Evolutionary conservation across 2,329 filamentous ascomycete species (phyloP).

Genomic region (Pseudogymnoascus sp.): DNA sequence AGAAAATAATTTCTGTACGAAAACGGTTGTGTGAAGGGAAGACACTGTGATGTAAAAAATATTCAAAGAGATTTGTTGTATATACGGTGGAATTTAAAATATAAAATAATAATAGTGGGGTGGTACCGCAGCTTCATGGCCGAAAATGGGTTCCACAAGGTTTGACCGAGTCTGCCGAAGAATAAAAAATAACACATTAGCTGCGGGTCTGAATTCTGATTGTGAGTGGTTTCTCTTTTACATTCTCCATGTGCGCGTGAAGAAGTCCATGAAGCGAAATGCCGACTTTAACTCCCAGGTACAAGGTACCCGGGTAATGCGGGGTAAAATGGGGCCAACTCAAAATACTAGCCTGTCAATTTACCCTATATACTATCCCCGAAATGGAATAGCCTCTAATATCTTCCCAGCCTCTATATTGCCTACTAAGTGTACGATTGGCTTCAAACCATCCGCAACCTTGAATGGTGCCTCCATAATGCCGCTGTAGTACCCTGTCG

Average conservation of each 20-base stretch:
- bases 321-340: background rate
- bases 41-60: background rate
- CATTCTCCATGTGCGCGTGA: background rate
- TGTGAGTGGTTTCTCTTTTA: background rate
- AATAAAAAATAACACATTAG: background rate
- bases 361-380: background rate
- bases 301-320: background rate
- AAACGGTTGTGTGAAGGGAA: background rate
- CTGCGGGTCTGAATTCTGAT: background rate
- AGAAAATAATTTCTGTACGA: background rate
- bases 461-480: background rate
- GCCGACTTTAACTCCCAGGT: background rate
- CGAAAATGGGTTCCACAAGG: background rate
- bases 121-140: too few species aligned
- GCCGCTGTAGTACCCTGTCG: slow-evolving; percentile 15
- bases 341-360: background rate
- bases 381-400: background rate
- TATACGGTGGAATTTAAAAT: background rate
- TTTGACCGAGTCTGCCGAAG: background rate
- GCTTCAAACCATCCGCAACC: too few species aligned
- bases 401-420: background rate
- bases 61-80: background rate
- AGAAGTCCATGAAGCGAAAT: background rate
- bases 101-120: background rate
- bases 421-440: too few species aligned